A percentile compares a stretch with the other conserved stretches of the same genome.
Evolutionary conservation across 345 rosid genomes (phyloP).

Genomic region (Lenwebbia sp.): DNA sequence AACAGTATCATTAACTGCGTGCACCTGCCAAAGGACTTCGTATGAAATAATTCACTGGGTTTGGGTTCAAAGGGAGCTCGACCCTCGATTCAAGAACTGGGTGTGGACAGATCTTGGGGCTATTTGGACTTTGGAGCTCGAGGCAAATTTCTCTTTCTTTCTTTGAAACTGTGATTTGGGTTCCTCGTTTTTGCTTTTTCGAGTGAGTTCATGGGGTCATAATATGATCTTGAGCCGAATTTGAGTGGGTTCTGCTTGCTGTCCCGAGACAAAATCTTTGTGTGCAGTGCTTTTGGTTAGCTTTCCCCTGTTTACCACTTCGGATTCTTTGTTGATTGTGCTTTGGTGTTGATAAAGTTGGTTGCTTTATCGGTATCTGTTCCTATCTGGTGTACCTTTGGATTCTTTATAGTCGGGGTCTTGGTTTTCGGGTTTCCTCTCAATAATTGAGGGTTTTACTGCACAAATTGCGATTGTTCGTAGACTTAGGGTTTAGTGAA

Average conservation of each 20-base stretch:
- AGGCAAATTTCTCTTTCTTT: not conserved
- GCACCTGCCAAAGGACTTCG: not conserved
- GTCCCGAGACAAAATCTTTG: not conserved
- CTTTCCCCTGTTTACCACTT: constrained; percentile 1
- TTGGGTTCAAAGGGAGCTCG: not conserved
- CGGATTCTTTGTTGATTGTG: constrained; percentile 5
- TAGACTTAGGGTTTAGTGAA: not conserved
- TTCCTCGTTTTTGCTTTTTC: not conserved
- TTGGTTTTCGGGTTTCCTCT: not conserved
- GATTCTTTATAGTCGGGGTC: not conserved
- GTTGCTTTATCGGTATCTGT: constrained; percentile 33
- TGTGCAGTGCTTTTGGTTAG: constrained; percentile 2
- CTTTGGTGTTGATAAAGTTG: constrained; percentile 19
- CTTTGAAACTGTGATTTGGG: not conserved
- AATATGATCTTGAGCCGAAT: not conserved
- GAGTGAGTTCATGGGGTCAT: not conserved
- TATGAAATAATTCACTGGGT: not conserved
- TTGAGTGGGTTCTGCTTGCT: constrained; percentile 1
- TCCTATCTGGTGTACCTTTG: not conserved
- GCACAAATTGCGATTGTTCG: not conserved
- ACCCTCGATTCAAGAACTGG: constrained; percentile 10
- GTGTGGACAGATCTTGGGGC: constrained; percentile 26
- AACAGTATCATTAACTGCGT: not conserved
- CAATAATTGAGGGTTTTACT: not conserved
- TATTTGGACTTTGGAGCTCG: constrained; percentile 6